Evolutionary conservation across 164 flowering plant genomes (phyloP), one percentile per base, ranked within the genome.

Genomic region (Magnolia changhungtana): DNA sequence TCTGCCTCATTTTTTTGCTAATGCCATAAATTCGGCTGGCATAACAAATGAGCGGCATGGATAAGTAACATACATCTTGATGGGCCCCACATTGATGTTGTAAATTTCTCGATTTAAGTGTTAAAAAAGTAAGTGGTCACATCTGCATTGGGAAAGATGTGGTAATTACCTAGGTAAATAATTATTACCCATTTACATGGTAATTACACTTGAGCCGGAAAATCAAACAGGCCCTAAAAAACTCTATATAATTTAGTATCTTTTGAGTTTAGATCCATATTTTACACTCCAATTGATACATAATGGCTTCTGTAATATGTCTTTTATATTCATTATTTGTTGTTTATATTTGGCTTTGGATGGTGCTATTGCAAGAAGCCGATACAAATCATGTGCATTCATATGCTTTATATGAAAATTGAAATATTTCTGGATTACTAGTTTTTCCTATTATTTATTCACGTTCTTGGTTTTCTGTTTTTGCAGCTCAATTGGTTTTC

Each of bases 401-500:
- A 67, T 37, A 29, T 27, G 27, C 49, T 59, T 55, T 55, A 2
- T 11, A 4, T 69, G 52, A 9, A 9, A 55, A 23, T 68, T 20
- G 20, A 55, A 21, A 24, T 7, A 16, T 1, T 55, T 29, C 52
- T 51, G n/a, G 18, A 49, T 59, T 59, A 23, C 50, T 31, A 1
- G 8, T 69, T 74, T 65, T 20, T 21, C 11, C 7, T 37, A 19
- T 67, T 72, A 31, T 3, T 75, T 68, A 19, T 49, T 72, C 1
- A 20, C 74, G 14, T 58, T 74, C 50, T 45, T 68, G 61, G 27
- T 69, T 63, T 29, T 3, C 67, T 19, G 67, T 50, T 68, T 68
- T 52, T 87, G 86, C 95, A 96, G 99, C 99, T 76, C 99, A 96
- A 83, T 73, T 91, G 85, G 89, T 96, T 63, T 75, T 84, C 63